phyloP scores from a whole-genome alignment of 1,284 basidiomycete species.

The Marasmius fiardii region DNA sequence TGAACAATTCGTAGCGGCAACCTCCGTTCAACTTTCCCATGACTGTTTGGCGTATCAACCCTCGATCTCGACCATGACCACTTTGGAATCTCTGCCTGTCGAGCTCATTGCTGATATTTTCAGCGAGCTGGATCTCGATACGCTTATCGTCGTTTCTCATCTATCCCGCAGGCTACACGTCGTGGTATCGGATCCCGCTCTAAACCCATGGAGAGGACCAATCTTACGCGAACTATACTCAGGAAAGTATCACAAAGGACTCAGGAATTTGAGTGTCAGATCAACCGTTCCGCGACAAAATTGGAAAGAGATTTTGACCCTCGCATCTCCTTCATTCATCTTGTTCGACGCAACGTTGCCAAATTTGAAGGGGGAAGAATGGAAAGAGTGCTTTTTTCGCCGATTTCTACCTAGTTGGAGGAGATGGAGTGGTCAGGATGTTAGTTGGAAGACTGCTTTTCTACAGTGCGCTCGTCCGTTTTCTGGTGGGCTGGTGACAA shows the following conservation, averaged over 20 bases:
- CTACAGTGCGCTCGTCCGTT: slow-evolving; percentile 44
- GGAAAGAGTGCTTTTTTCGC: slow-evolving; percentile 67
- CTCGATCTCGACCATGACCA: too few relatives aligned
- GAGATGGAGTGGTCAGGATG: slow-evolving; percentile 58
- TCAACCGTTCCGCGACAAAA: slow-evolving; percentile 65
- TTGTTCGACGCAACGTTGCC: slow-evolving; percentile 65
- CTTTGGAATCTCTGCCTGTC: slow-evolving; percentile 58
- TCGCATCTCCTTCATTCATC: slow-evolving; percentile 56
- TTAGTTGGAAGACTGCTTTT: slow-evolving; percentile 58
- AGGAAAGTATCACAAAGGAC: slow-evolving; percentile 42
- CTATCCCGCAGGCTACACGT: slow-evolving; percentile 54
- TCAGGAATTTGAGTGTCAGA: slow-evolving; percentile 59
- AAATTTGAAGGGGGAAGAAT: slow-evolving; percentile 57
- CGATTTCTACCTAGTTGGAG: slow-evolving; percentile 71
- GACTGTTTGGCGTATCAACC: too few relatives aligned
- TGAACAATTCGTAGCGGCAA: too few relatives aligned
- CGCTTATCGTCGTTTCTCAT: slow-evolving; percentile 53
- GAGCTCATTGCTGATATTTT: slow-evolving; percentile 74
- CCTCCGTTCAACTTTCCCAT: neutral
- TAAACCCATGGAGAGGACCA: slow-evolving; percentile 73
- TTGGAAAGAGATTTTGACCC: slow-evolving; percentile 67
- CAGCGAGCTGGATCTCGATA: slow-evolving; percentile 58
- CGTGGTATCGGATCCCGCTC: slow-evolving; percentile 54
- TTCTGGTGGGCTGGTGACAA: neutral
- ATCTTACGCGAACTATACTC: slow-evolving; percentile 53